phyloP scores from a whole-genome alignment of 306 rosid species.

The Citrullus amarus region DNA sequence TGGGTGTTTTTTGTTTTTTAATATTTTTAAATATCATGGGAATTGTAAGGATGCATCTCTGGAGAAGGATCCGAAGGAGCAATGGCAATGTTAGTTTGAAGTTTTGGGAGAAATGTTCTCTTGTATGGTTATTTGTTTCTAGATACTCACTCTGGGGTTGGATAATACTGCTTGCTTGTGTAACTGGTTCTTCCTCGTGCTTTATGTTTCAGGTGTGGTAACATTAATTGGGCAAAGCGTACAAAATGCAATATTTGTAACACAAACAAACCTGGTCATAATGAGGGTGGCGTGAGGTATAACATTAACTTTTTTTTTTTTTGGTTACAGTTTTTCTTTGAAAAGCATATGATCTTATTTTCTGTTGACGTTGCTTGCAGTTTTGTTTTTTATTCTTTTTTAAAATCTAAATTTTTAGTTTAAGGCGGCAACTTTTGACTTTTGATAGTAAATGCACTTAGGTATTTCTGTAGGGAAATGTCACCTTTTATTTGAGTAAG shows the following conservation, averaged over 20 bases:
- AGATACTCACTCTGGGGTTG: background rate
- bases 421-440: background rate
- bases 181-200: conserved; percentile 8
- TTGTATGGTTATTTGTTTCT: background rate
- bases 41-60: background rate
- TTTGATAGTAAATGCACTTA: background rate
- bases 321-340: background rate
- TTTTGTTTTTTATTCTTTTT: too few species aligned
- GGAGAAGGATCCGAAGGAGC: background rate
- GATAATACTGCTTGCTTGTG: conserved; percentile 7
- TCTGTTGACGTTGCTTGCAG: background rate
- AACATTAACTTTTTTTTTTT: background rate
- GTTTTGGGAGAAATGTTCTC: background rate
- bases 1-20: background rate
- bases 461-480: background rate
- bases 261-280: conserved; percentile 90
- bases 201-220: conserved; percentile 66
- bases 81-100: background rate
- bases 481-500: background rate
- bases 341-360: conserved; percentile 2
- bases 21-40: background rate
- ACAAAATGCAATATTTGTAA: conserved; percentile 93
- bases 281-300: conserved; percentile 97
- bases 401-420: background rate
- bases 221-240: conserved; percentile 98